phyloP scores from a whole-genome alignment of 805 yeast genomes.

The Vanderwaltozyma polyspora region DNA sequence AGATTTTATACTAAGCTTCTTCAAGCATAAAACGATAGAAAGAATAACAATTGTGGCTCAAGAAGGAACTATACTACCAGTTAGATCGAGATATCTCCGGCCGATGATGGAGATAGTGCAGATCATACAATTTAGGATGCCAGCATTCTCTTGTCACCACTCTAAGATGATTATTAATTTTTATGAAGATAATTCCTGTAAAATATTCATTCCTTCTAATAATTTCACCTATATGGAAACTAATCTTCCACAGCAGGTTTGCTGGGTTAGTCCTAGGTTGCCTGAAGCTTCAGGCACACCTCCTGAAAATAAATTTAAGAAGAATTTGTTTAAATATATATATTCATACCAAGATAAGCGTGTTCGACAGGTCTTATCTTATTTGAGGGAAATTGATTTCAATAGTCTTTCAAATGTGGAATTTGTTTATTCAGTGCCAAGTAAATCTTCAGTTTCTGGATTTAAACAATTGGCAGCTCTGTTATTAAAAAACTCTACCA shows the following conservation, averaged over 20 bases:
- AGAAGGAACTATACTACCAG: slow-evolving; percentile 23
- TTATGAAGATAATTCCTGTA: slow-evolving; percentile 34
- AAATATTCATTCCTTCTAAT: slow-evolving; percentile 47
- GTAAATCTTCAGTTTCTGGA: slow-evolving; percentile 26
- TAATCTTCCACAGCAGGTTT: slow-evolving; percentile 49
- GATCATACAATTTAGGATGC: slow-evolving; percentile 26
- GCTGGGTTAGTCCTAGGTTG: slow-evolving; percentile 48
- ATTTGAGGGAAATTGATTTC: slow-evolving; percentile 31
- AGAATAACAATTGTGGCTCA: slow-evolving; percentile 24
- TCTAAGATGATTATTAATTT: slow-evolving; percentile 56
- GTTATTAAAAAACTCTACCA: not conserved
- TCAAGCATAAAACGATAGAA: slow-evolving; percentile 8
- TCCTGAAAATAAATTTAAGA: no score
- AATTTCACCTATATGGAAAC: slow-evolving; percentile 48
- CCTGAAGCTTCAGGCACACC: no score
- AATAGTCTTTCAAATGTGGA: slow-evolving; percentile 22
- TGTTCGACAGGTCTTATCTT: slow-evolving; percentile 22
- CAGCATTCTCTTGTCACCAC: slow-evolving; percentile 44
- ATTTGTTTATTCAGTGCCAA: slow-evolving; percentile 47
- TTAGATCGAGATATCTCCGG: slow-evolving; percentile 1
- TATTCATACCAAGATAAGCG: slow-evolving; percentile 29
- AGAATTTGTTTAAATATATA: slow-evolving; percentile 36
- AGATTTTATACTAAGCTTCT: slow-evolving; percentile 29
- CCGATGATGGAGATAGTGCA: slow-evolving; percentile 5
- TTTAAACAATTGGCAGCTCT: slow-evolving; percentile 9